Evolutionary conservation across 1,139 yeast species (phyloP).

Genomic region (Blastobotrys capitulatus): DNA sequence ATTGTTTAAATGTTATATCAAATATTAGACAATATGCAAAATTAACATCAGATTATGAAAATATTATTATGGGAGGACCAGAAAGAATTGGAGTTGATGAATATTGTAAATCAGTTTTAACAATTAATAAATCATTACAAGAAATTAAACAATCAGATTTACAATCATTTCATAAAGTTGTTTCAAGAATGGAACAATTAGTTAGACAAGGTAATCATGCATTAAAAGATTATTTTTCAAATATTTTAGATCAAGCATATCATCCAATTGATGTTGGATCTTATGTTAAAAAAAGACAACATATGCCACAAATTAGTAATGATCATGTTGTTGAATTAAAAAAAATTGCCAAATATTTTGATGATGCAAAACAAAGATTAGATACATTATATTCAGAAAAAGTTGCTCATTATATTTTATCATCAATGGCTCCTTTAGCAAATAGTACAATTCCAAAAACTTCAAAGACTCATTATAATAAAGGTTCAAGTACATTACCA

Average conservation of each 20-base stretch:
- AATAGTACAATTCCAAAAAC: slow-evolving; percentile 35
- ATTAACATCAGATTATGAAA: slow-evolving; percentile 29
- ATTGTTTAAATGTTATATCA: slow-evolving; percentile 54
- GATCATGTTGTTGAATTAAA: slow-evolving; percentile 16
- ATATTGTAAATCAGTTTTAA: slow-evolving; percentile 23
- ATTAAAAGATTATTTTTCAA: slow-evolving; percentile 23
- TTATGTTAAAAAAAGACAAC: slow-evolving; percentile 14
- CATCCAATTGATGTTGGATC: slow-evolving; percentile 24
- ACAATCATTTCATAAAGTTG: slow-evolving; percentile 28
- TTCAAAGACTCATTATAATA: slow-evolving; percentile 49
- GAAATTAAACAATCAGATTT: slow-evolving; percentile 25
- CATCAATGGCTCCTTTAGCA: slow-evolving; percentile 40
- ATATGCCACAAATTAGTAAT: slow-evolving; percentile 21
- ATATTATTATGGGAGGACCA: slow-evolving; percentile 24
- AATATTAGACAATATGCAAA: slow-evolving; percentile 64
- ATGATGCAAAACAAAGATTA: slow-evolving; percentile 37
- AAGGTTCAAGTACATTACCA: slow-evolving; percentile 56
- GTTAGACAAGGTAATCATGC: slow-evolving; percentile 22
- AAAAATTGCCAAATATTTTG: slow-evolving; percentile 21
- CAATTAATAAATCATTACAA: slow-evolving; percentile 22
- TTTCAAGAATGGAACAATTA: slow-evolving; percentile 26
- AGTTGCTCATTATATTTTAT: slow-evolving; percentile 42
- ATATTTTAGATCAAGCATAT: slow-evolving; percentile 20
- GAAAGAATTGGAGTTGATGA: slow-evolving; percentile 21
- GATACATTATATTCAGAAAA: slow-evolving; percentile 43